Percentiles rank a stretch among this genome's conserved stretches.
These are phyloP conservation scores for Umbelopsis sp. DNA, from an alignment of 192 early-diverging fungal genomes.

Conservation along the genomic window DNA sequence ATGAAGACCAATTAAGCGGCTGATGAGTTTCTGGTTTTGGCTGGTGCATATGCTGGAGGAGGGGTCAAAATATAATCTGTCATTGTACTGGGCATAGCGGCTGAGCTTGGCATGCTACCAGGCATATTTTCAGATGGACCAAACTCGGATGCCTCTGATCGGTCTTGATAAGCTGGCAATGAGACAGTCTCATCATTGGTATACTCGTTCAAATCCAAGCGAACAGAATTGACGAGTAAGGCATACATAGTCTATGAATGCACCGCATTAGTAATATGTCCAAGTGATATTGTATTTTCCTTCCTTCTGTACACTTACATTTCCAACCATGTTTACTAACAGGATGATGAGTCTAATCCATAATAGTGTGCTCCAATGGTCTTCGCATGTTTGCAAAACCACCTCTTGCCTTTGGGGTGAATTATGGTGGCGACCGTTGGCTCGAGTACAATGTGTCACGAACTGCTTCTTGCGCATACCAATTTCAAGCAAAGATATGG, in stretches of 20 bases:
- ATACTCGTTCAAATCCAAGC: neutral
- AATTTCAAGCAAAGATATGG: slow-evolving; percentile 4
- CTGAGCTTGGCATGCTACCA: too few relatives aligned
- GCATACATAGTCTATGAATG: slow-evolving; percentile 1
- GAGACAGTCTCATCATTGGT: neutral
- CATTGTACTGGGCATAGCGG: neutral
- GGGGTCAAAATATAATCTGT: slow-evolving; percentile 1
- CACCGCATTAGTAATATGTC: neutral
- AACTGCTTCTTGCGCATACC: slow-evolving; percentile 5
- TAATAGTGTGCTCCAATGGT: slow-evolving; percentile 11
- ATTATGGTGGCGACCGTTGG: neutral
- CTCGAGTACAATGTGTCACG: neutral
- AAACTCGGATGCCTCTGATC: neutral
- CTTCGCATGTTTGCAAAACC: neutral
- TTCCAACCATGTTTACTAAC: slow-evolving; percentile 4
- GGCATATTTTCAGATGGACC: neutral
- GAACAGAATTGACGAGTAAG: slow-evolving; percentile 7
- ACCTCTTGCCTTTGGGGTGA: neutral
- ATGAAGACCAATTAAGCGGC: neutral
- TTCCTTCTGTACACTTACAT: neutral
- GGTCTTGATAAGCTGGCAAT: neutral
- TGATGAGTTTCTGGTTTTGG: neutral
- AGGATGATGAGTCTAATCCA: slow-evolving; percentile 9
- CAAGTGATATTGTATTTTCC: too few relatives aligned
- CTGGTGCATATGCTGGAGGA: slow-evolving; percentile 11